Conservation (phyloP, 805 yeast genomes). For the Vanderwaltozyma tropicalis region DNA sequence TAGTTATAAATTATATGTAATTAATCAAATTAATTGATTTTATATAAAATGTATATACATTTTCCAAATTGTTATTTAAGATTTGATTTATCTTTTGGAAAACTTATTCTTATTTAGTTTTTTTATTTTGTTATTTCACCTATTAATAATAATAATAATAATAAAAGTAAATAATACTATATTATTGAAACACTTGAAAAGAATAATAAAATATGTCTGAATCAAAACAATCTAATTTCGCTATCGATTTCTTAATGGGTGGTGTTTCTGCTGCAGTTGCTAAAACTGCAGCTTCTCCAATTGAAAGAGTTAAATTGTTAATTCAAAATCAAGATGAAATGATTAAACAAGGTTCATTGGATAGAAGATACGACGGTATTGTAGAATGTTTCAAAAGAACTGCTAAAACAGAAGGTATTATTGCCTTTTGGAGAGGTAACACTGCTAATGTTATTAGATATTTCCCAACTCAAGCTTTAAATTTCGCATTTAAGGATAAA, state of each 20-base stretch:
- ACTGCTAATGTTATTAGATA: conserved; percentile 97
- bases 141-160: no score
- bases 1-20: no score
- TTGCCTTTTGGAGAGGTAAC: conserved; percentile 98
- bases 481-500: conserved; percentile 97
- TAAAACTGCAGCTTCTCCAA: conserved; percentile 96
- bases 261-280: conserved; percentile 99
- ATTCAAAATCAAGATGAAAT: conserved; percentile 97
- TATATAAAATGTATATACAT: no score
- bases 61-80: no score
- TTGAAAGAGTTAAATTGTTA: conserved; percentile 91
- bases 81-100: no score
- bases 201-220: conserved; percentile 15
- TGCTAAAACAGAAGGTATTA: conserved; percentile 84
- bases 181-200: background rate
- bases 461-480: conserved; percentile 98
- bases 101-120: no score
- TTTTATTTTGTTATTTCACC: background rate
- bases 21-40: no score
- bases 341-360: conserved; percentile 94
- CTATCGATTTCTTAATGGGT: conserved; percentile 59
- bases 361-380: conserved; percentile 81
- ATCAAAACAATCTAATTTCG: conserved; percentile 34
- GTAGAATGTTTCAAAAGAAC: conserved; percentile 91
- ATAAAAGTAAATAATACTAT: background rate